phyloP scores from a whole-genome alignment of 805 yeast species.

The Candida jianshihensis region DNA sequence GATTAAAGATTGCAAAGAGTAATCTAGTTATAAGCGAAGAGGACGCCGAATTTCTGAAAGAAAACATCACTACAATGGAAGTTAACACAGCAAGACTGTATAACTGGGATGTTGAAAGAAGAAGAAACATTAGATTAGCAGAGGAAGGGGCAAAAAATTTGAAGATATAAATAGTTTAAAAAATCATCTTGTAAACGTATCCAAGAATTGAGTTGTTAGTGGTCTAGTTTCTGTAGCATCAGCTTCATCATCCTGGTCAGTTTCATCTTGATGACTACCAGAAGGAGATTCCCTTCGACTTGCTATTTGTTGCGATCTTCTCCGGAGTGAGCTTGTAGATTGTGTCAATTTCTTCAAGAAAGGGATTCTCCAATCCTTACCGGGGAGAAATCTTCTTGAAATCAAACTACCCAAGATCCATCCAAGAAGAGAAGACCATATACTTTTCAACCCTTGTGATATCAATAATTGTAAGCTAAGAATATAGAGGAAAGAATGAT shows the following conservation, averaged over 20 bases:
- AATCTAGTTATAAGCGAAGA: constrained; percentile 62
- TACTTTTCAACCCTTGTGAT: constrained; percentile 23
- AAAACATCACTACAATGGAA: constrained; percentile 94
- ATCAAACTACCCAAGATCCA: constrained; percentile 32
- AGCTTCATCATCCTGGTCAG: constrained; percentile 10
- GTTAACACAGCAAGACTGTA: constrained; percentile 92
- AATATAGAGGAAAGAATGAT: constrained; percentile 28
- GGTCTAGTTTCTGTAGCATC: constrained; percentile 31
- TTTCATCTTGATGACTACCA: constrained; percentile 11
- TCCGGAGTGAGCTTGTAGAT: constrained; percentile 1
- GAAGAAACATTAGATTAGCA: constrained; percentile 39
- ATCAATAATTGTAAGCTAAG: constrained; percentile 27
- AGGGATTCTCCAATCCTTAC: constrained; percentile 33
- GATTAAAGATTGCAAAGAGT: constrained; percentile 55
- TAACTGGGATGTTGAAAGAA: constrained; percentile 81
- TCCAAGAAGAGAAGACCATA: constrained; percentile 25
- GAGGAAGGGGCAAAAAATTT: constrained; percentile 35
- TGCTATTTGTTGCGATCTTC: constrained; percentile 3
- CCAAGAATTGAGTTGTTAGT: constrained; percentile 39
- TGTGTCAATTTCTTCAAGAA: constrained; percentile 12
- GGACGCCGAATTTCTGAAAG: constrained; percentile 77
- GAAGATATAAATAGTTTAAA: constrained; percentile 4
- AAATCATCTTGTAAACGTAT: constrained; percentile 31
- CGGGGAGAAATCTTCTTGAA: constrained; percentile 29
- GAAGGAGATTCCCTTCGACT: constrained; percentile 6